These are phyloP conservation scores for Hypoxylon lenormandii DNA, from an alignment of 495 filamentous ascomycete species.

Conservation along the genomic window DNA sequence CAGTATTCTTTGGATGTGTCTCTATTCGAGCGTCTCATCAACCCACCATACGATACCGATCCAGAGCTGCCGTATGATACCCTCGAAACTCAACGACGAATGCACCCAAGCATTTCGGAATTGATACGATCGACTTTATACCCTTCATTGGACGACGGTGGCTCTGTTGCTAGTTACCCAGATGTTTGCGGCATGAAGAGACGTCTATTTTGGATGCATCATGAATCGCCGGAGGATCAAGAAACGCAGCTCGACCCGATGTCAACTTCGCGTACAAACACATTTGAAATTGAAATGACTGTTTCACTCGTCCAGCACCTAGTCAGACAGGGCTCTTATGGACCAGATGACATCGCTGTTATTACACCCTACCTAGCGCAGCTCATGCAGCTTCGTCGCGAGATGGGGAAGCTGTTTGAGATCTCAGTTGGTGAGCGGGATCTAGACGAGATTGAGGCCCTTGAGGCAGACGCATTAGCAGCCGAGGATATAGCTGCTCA, in stretches of 20 bases:
- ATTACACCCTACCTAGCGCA: constrained; percentile 83
- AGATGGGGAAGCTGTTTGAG: constrained; percentile 65
- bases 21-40: constrained; percentile 76
- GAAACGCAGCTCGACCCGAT: constrained; percentile 56
- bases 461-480: constrained; percentile 54
- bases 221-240: constrained; percentile 67
- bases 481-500: constrained; percentile 43
- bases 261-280: constrained; percentile 73
- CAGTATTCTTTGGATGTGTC: constrained; percentile 73
- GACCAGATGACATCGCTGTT: constrained; percentile 76
- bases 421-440: constrained; percentile 77
- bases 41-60: constrained; percentile 51
- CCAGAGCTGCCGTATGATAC: constrained; percentile 66
- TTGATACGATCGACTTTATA: constrained; percentile 75
- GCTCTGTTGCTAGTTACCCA: constrained; percentile 66
- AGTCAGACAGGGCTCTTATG: constrained; percentile 74
- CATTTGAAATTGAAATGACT: constrained; percentile 75
- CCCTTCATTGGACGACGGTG: constrained; percentile 70
- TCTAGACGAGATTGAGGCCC: constrained; percentile 67
- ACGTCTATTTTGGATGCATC: constrained; percentile 80
- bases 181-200: constrained; percentile 72
- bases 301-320: constrained; percentile 76
- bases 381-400: constrained; percentile 68
- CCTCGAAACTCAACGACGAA: constrained; percentile 77
- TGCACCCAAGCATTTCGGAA: constrained; percentile 76